Conservation (phyloP, 768 basidiomycete species). For the Tubosaeta brunneosetosa region DNA sequence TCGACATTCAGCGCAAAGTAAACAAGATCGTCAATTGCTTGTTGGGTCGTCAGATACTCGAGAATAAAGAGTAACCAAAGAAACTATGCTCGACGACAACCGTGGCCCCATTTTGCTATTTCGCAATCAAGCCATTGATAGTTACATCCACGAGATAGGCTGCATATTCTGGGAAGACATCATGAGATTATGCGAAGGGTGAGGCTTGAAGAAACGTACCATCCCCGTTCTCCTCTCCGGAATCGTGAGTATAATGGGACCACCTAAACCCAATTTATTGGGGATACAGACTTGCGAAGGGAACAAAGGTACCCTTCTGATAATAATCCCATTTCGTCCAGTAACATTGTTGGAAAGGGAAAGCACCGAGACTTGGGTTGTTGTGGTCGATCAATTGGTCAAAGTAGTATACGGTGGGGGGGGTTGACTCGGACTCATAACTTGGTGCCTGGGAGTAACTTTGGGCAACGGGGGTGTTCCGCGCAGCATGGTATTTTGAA, state of each 20-base stretch:
- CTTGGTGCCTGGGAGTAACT: slow-evolving; percentile 7
- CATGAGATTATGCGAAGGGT: neutral
- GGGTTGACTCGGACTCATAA: slow-evolving; percentile 18
- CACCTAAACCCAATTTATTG: slow-evolving; percentile 7
- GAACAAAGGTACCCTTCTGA: slow-evolving; percentile 35
- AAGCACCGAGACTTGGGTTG: slow-evolving; percentile 56
- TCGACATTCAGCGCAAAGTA: slow-evolving; percentile 65
- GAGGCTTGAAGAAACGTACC: slow-evolving; percentile 13
- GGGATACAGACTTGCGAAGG: neutral
- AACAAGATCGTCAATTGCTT: slow-evolving; percentile 68
- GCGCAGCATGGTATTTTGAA: slow-evolving; percentile 19
- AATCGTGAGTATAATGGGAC: slow-evolving; percentile 36
- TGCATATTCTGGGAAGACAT: slow-evolving; percentile 22
- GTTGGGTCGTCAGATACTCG: slow-evolving; percentile 60
- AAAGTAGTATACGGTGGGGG: slow-evolving; percentile 27
- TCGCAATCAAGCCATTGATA: slow-evolving; percentile 60
- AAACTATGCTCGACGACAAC: slow-evolving; percentile 70
- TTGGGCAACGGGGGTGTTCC: slow-evolving; percentile 13
- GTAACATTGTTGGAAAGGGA: slow-evolving; percentile 73
- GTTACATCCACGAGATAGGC: slow-evolving; percentile 62
- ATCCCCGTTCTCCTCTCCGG: slow-evolving; percentile 59
- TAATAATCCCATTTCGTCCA: slow-evolving; percentile 71
- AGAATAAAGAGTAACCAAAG: slow-evolving; percentile 69
- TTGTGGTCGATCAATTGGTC: slow-evolving; percentile 41
- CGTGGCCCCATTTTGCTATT: slow-evolving; percentile 59